These are phyloP conservation scores for Kuraishia hungarica DNA, from an alignment of 805 yeast species.

Conservation along the genomic window DNA sequence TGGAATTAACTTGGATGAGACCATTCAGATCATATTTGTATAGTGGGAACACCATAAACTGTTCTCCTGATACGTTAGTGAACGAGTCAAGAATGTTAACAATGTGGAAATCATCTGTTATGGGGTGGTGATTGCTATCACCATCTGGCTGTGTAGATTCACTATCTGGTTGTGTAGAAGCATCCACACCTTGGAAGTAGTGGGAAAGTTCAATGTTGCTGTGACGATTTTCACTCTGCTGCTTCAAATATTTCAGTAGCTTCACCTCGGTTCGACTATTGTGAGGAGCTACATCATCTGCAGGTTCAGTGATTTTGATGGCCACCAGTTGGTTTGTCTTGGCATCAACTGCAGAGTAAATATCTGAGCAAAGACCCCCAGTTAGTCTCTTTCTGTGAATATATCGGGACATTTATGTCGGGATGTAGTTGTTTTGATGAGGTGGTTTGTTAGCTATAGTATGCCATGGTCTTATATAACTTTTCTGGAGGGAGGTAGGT, in stretches of 20 bases:
- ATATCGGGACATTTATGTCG: neutral
- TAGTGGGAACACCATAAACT: constrained; percentile 33
- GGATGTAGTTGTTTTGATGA: no score
- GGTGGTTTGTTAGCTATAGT: no score
- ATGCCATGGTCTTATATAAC: no score
- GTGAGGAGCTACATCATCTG: constrained; percentile 47
- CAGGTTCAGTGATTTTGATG: constrained; percentile 38
- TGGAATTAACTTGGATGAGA: constrained; percentile 23
- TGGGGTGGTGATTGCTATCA: neutral
- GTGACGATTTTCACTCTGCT: neutral
- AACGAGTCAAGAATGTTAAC: constrained; percentile 17
- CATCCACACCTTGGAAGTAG: neutral
- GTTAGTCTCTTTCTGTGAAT: constrained; percentile 18
- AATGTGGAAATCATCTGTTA: constrained; percentile 6
- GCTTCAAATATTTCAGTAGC: constrained; percentile 20
- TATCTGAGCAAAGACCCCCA: constrained; percentile 36
- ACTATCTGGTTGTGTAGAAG: no score
- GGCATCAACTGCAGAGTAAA: constrained; percentile 19
- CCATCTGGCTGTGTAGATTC: no score
- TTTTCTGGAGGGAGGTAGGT: no score
- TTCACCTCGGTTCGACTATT: constrained; percentile 35
- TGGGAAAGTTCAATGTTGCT: no score
- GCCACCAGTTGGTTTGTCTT: constrained; percentile 22
- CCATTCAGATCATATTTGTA: constrained; percentile 25
- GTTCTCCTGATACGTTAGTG: constrained; percentile 20